Percentiles rank a stretch among this genome's conserved stretches.
Conservation (phyloP, 768 basidiomycete genomes). For the Lenzites betulinus region DNA sequence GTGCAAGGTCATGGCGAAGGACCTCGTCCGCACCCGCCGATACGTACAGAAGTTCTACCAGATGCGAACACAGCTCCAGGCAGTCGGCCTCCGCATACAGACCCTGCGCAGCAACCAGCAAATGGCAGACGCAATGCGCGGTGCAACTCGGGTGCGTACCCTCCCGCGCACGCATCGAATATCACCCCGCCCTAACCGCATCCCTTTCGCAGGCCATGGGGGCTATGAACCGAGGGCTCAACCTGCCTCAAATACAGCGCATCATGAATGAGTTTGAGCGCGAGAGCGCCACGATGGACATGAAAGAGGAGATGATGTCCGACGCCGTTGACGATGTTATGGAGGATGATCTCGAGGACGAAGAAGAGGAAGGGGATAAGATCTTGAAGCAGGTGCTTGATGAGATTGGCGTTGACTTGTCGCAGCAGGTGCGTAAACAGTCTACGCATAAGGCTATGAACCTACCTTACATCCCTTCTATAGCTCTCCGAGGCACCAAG, state of each 20-base stretch:
- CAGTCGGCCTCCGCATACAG: conserved; percentile 93
- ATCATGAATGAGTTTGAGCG: conserved; percentile 99
- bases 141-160: conserved; percentile 83
- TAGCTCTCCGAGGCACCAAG: conserved; percentile 86
- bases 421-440: conserved; percentile 65
- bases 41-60: conserved; percentile 99
- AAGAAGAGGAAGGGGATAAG: conserved; percentile 94
- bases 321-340: conserved; percentile 98
- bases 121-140: conserved; percentile 99
- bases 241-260: conserved; percentile 90
- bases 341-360: conserved; percentile 83
- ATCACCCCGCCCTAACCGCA: background rate
- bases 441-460: conserved; percentile 8
- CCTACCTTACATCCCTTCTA: background rate
- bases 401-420: conserved; percentile 91
- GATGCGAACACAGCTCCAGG: conserved; percentile 98
- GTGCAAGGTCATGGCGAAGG: conserved; percentile 99
- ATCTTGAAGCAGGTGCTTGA: conserved; percentile 95
- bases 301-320: conserved; percentile 99
- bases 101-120: conserved; percentile 96
- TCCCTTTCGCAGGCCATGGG: conserved; percentile 80
- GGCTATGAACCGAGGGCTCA: conserved; percentile 94
- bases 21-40: conserved; percentile 92
- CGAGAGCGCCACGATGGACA: conserved; percentile 98
- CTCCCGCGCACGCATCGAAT: background rate